These are phyloP conservation scores for Nakataea oryzae DNA, from an alignment of 2,329 filamentous ascomycete species.

Conservation along the genomic window DNA sequence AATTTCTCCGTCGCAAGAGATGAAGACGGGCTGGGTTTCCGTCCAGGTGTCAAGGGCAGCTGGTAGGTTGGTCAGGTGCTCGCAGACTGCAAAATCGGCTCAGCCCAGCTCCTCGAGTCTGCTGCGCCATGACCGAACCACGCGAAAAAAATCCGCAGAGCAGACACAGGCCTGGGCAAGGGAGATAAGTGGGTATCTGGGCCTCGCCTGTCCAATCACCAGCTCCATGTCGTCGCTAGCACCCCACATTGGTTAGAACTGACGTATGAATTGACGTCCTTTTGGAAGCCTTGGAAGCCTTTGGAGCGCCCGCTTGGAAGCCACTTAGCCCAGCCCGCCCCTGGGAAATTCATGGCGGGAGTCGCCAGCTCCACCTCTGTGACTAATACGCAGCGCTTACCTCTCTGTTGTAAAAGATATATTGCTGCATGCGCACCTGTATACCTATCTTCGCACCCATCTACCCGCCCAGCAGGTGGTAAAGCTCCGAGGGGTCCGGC, in stretches of 20 bases:
- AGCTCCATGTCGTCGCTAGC: neutral
- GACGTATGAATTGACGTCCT: neutral
- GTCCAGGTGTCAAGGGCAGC: neutral
- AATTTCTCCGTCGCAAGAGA: neutral
- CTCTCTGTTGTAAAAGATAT: no score
- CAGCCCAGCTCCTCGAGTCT: neutral
- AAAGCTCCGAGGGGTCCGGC: no score
- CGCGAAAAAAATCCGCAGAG: slow-evolving; percentile 11
- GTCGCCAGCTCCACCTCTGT: no score
- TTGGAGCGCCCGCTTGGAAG: neutral
- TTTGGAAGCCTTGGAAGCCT: neutral
- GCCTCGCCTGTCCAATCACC: neutral
- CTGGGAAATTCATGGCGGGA: neutral
- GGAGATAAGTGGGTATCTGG: neutral
- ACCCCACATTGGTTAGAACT: neutral
- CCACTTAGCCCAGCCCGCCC: no score
- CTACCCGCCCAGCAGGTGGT: no score
- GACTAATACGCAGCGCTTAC: no score
- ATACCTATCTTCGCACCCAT: no score
- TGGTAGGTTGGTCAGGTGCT: neutral
- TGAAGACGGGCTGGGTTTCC: neutral
- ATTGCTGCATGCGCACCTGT: no score
- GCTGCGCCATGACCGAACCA: slow-evolving; percentile 7
- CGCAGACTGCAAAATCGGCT: neutral
- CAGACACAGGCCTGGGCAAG: neutral